Base-by-base conservation (phyloP, 108 stramenopile genomes). In the Skeletonema tropicum region DNA sequence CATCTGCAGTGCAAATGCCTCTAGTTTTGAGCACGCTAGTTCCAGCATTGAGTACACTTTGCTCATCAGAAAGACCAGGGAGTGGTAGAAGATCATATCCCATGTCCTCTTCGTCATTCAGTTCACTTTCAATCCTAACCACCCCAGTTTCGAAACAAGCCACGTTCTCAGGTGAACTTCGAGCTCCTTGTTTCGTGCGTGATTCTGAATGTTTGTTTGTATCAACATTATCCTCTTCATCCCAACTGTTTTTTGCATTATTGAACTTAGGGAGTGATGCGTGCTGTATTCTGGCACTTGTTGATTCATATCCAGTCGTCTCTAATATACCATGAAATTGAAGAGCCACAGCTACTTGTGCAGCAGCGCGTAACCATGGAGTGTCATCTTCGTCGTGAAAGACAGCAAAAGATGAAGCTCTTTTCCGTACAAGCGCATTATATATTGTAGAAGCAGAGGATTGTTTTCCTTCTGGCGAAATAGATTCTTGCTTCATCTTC, bases 261-360 rank as follows among this genome's bases (percentile, higher is more conserved):
- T 80, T 77, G 35, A 92, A 93, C 39, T 67, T 85, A 6, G 94
- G 94, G 23, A 95, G 68, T 6, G 92, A 93, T 12, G 94, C 94
- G 70, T 95, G 94, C 60, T 95, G 94, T 60, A 95, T 76, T 38
- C 85, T 88, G 7, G 94, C 92, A 76, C 94, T 95, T 42, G 89
- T 82, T 6, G 94, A 90, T 71, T 79, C 86, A 35, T 92, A 62
- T 0, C 94, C 94, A 9, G 94, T 87, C 32, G 89, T 92, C 82
- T 95, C 94, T 64, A 95, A 71, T 58, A 95, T 86, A 19, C 94
- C 92, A 63, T 95, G 94, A n/a, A 95, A 86, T 68, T 90, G 86
- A 29, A 95, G 80, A 17, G 92, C 88, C 74, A 95, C 84, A 1
- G 94, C 94, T 66, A 89, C 90, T 48, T 93, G 94, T 23, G 94